These are phyloP conservation scores for Tremella yokohamensis DNA, from an alignment of 768 basidiomycete species.

Conservation along the genomic window DNA sequence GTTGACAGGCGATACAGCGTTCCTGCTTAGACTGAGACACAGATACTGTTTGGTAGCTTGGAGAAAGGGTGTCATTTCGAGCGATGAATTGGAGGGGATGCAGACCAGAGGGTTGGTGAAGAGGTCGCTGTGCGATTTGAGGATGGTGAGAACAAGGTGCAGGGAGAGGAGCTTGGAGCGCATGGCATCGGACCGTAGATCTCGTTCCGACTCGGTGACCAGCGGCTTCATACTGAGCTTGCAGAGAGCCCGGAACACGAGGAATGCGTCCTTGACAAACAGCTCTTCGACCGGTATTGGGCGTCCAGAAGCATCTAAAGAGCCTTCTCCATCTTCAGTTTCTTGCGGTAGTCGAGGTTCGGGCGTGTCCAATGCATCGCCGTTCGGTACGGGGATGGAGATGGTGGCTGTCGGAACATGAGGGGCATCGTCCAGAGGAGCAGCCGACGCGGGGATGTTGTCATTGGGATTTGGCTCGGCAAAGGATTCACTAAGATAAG, in stretches of 20 bases:
- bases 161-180: conserved; percentile 90
- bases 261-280: conserved; percentile 94
- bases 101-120: conserved; percentile 84
- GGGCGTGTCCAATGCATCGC: conserved; percentile 39
- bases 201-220: conserved; percentile 91
- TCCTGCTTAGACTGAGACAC: conserved; percentile 84
- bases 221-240: conserved; percentile 98
- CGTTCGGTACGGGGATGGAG: conserved; percentile 42
- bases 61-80: conserved; percentile 82
- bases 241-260: conserved; percentile 94
- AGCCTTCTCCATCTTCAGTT: conserved; percentile 33
- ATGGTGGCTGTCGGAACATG: conserved; percentile 30
- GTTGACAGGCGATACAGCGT: conserved; percentile 89
- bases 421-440: conserved; percentile 21
- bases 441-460: conserved; percentile 41
- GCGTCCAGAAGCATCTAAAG: conserved; percentile 45
- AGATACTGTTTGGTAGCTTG: conserved; percentile 96
- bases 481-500: conserved; percentile 44
- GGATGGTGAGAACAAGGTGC: conserved; percentile 84
- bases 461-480: conserved; percentile 50
- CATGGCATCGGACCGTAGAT: conserved; percentile 93
- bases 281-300: conserved; percentile 75
- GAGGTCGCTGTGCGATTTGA: conserved; percentile 84
- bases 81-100: conserved; percentile 83
- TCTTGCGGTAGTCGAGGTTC: conserved; percentile 17